Conservation (phyloP, 1,284 basidiomycete genomes). For the Boletus mariae region DNA sequence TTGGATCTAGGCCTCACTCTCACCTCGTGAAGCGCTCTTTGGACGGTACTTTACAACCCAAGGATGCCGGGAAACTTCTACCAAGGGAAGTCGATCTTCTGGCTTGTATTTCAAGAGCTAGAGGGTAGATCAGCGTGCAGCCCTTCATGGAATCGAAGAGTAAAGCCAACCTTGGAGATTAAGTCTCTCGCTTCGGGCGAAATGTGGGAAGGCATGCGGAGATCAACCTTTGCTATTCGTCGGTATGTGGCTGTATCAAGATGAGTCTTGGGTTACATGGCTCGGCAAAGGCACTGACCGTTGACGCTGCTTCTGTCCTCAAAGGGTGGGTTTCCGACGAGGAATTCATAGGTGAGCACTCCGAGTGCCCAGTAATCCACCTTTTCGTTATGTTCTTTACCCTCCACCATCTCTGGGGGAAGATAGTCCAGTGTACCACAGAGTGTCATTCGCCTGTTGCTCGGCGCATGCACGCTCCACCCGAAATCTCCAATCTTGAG, state of each 20-base stretch:
- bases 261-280: slow-evolving; percentile 1
- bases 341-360: slow-evolving; percentile 93
- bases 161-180: slow-evolving; percentile 48
- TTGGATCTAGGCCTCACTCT: slow-evolving; percentile 17
- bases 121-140: slow-evolving; percentile 16
- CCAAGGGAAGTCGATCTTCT: slow-evolving; percentile 75
- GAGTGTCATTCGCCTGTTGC: slow-evolving; percentile 82
- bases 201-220: slow-evolving; percentile 68
- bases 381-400: slow-evolving; percentile 79
- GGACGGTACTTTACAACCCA: slow-evolving; percentile 86
- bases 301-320: slow-evolving; percentile 80
- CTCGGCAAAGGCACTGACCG: slow-evolving; percentile 43
- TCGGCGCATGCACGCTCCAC: slow-evolving; percentile 97
- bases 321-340: slow-evolving; percentile 91
- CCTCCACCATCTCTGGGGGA: slow-evolving; percentile 98
- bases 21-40: slow-evolving; percentile 33
- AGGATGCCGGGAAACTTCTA: slow-evolving; percentile 82
- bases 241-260: slow-evolving; percentile 72
- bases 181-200: slow-evolving; percentile 67
- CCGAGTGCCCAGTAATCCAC: slow-evolving; percentile 98
- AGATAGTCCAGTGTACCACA: slow-evolving; percentile 97
- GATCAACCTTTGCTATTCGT: slow-evolving; percentile 80
- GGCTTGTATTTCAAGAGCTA: slow-evolving; percentile 90
- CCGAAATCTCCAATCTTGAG: slow-evolving; percentile 99
- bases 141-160: slow-evolving; percentile 22